Evolutionary conservation across 768 basidiomycete species (phyloP).

Genomic region (Suillus cothurnatus): DNA sequence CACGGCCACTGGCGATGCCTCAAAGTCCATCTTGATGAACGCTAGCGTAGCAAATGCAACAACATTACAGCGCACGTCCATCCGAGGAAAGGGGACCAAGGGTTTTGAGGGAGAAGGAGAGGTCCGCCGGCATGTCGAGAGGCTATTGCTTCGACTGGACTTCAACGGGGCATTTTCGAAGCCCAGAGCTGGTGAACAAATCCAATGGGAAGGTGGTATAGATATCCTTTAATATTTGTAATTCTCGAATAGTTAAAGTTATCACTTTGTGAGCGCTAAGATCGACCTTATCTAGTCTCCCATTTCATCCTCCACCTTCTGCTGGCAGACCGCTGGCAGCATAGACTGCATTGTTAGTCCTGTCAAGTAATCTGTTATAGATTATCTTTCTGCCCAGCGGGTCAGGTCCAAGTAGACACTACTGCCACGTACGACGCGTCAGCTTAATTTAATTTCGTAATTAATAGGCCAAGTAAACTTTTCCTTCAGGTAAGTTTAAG

Average conservation of each 20-base stretch:
- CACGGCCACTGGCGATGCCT: constrained; percentile 60
- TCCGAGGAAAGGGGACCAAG: constrained; percentile 51
- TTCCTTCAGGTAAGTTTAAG: constrained; percentile 7
- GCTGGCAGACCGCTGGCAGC: not conserved
- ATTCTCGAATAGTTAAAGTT: constrained; percentile 1
- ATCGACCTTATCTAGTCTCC: not conserved
- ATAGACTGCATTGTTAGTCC: not conserved
- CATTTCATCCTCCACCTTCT: not conserved
- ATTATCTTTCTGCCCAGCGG: not conserved
- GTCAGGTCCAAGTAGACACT: not conserved
- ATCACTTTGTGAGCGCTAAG: not conserved
- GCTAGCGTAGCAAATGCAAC: constrained; percentile 51
- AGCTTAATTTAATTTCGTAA: not conserved
- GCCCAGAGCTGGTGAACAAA: constrained; percentile 28
- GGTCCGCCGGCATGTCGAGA: constrained; percentile 79
- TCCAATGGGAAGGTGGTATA: not conserved
- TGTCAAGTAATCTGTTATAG: not conserved
- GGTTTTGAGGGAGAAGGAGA: constrained; percentile 63
- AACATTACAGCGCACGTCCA: constrained; percentile 50
- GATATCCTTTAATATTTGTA: constrained; percentile 1
- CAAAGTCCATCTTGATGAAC: constrained; percentile 69
- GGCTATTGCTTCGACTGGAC: constrained; percentile 79
- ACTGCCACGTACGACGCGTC: not conserved
- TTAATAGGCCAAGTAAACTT: not conserved
- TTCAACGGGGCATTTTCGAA: constrained; percentile 79